Conservation (phyloP, 1,284 basidiomycete species). For the Anthracocystis panici-leucophaei region DNA sequence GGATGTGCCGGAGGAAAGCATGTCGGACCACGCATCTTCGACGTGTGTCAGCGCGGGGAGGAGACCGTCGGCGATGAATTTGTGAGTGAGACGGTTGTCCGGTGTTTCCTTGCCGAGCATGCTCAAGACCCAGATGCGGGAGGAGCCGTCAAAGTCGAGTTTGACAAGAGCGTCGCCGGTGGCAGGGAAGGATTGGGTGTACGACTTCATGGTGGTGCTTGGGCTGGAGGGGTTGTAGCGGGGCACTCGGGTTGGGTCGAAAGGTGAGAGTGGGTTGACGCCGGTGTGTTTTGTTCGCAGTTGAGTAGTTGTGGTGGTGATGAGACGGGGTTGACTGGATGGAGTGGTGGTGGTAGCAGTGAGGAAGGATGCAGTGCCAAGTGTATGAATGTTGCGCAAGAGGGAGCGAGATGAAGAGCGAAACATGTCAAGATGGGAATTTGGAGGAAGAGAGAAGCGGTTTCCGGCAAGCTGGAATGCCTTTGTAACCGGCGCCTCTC, state of each 20-base stretch:
- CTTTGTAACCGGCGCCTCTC: neutral
- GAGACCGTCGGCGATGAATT: constrained; percentile 75
- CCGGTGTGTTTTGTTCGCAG: neutral
- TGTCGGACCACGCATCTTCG: constrained; percentile 80
- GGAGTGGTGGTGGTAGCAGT: neutral
- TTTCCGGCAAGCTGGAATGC: neutral
- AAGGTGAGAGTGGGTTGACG: neutral
- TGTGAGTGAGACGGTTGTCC: constrained; percentile 79
- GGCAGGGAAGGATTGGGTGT: constrained; percentile 34
- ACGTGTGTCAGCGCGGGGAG: constrained; percentile 81
- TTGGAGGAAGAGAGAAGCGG: neutral
- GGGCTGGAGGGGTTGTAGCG: constrained; percentile 14
- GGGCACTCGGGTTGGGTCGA: constrained; percentile 23
- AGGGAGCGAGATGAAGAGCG: constrained; percentile 1
- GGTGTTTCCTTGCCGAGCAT: constrained; percentile 65
- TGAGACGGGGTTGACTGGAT: neutral
- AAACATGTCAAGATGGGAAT: constrained; percentile 12
- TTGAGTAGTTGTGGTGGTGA: neutral
- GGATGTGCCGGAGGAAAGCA: constrained; percentile 42
- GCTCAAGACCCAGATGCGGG: constrained; percentile 55
- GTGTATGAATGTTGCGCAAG: constrained; percentile 4
- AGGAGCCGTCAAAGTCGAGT: constrained; percentile 38
- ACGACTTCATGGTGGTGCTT: constrained; percentile 27
- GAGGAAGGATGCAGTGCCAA: neutral
- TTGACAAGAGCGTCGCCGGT: constrained; percentile 19